Evolutionary conservation across 225 moss, liverwort and hornwort species (phyloP), one percentile per base, ranked within the genome.

Genomic region (Pseudisothecium myosuroides): DNA sequence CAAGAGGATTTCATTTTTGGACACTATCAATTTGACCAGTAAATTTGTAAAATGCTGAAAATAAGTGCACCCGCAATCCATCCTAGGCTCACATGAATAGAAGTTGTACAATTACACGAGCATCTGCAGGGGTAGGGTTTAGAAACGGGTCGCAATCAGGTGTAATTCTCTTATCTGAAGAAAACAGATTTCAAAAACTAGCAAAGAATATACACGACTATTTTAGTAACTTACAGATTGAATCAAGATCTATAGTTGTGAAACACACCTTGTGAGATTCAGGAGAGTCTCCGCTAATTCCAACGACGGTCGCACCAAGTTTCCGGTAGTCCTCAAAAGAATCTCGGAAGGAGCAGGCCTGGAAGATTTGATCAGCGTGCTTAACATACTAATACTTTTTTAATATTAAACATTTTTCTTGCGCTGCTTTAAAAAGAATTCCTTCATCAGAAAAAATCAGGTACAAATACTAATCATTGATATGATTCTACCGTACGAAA

Each of bases 281-380:
- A 56, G 98, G 96, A 83, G 88, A 61, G 90, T 98, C 98, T 83
- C 93, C 96, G 54, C 98, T 98, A 60, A 98, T 87, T 86, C 98
- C 98, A n/a, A 98, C 89, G 2, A 98, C 94, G 71, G 93, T 94
- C 80, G 98, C 98, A 88, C 98, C 98, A 86, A 96, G 95, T 90
- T 97, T 98, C 62, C 94, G 92, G 83, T 95, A 98, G 80, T 97
- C 96, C 2, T 96, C 97, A 82, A 87, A 96, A 6, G 98, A 89
- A 89, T 98, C 98, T 86, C 98, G 97, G 92, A 98, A 98, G n/a
- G 98, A 95, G 92, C 98, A 98, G 74, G 98, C 98, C 98, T 98
- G 92, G 90, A 91, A 66, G 62, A 78, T 37, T 89, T 54, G 49
- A 73, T 72, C 58, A 75, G 32, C 23, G 54, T 43, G 37, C 28